A percentile compares a stretch with the other conserved stretches of the same genome.
These are phyloP conservation scores for Trichosporon sp. DNA, from an alignment of 1,284 basidiomycete species.

Conservation along the genomic window DNA sequence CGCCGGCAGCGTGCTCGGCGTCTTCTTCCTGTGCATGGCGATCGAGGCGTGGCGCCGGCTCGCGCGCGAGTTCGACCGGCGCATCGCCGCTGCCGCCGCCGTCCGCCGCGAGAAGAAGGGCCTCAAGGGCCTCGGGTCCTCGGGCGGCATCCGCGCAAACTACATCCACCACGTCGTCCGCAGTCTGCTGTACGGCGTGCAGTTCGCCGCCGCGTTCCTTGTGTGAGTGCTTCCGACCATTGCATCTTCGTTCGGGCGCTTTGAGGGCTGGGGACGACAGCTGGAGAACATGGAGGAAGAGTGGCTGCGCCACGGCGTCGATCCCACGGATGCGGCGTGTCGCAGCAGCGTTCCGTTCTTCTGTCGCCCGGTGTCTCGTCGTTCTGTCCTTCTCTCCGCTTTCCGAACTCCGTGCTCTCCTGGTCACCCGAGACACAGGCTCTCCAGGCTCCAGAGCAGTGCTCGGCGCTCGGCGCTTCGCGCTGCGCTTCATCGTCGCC, in stretches of 20 bases:
- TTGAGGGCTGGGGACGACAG: too few relatives aligned
- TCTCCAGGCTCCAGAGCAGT: too few relatives aligned
- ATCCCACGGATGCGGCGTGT: too few relatives aligned
- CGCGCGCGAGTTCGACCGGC: conserved; percentile 48
- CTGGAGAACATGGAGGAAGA: neutral
- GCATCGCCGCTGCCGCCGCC: conserved; percentile 24
- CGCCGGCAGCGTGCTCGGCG: conserved; percentile 48
- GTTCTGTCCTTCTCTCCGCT: too few relatives aligned
- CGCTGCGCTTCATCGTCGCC: too few relatives aligned
- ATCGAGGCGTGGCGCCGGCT: conserved; percentile 47
- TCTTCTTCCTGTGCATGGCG: conserved; percentile 49
- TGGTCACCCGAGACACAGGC: too few relatives aligned
- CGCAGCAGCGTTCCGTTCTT: neutral
- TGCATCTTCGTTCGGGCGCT: too few relatives aligned
- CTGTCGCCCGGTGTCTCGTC: too few relatives aligned
- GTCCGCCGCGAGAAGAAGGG: neutral
- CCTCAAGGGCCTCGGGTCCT: neutral
- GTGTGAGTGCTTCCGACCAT: conserved; percentile 40
- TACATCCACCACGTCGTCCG: conserved; percentile 47
- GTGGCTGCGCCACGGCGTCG: too few relatives aligned
- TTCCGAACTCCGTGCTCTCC: too few relatives aligned
- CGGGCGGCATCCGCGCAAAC: conserved; percentile 13
- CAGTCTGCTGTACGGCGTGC: conserved; percentile 40
- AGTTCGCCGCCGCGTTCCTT: conserved; percentile 48
- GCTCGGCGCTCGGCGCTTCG: neutral